phyloP scores from a whole-genome alignment of 164 flowering plant species.

The grape (Vitis vinifera) region DNA sequence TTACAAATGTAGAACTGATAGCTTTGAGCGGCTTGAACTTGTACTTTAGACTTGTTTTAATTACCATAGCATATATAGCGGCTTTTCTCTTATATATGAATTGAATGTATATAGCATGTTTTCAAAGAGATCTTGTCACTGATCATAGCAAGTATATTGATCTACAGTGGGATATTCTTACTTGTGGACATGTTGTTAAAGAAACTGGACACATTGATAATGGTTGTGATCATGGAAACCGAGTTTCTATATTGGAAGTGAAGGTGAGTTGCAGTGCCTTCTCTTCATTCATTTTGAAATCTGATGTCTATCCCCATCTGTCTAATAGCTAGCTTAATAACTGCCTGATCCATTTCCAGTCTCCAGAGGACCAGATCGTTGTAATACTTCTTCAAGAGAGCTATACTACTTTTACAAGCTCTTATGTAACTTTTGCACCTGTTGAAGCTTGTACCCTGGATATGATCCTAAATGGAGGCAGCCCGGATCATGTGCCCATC shows the following conservation, averaged over 20 bases:
- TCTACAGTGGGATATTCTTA: conserved; percentile 42
- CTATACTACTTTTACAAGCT: conserved; percentile 23
- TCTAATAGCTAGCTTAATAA: no score
- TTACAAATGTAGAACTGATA: no score
- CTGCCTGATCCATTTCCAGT: not conserved
- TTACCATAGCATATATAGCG: no score
- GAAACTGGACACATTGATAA: conserved; percentile 20
- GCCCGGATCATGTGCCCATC: conserved; percentile 22
- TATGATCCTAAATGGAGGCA: conserved; percentile 25
- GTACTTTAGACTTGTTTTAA: no score
- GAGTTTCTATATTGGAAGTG: conserved; percentile 27
- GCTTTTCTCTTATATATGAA: no score
- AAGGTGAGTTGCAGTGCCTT: conserved; percentile 17
- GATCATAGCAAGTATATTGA: not conserved
- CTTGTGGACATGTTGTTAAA: not conserved
- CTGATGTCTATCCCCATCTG: no score
- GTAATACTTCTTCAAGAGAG: conserved; percentile 36
- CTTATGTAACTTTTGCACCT: conserved; percentile 35
- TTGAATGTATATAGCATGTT: not conserved
- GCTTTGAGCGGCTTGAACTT: no score
- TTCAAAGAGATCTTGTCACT: not conserved
- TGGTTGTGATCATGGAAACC: conserved; percentile 19
- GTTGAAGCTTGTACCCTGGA: conserved; percentile 22
- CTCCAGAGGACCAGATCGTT: not conserved
- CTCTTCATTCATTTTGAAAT: no score